A percentile compares a stretch with the other conserved stretches of the same genome.
These are phyloP conservation scores for Nicotiana undulata DNA, from an alignment of 257 asterid genomes.

Conservation along the genomic window DNA sequence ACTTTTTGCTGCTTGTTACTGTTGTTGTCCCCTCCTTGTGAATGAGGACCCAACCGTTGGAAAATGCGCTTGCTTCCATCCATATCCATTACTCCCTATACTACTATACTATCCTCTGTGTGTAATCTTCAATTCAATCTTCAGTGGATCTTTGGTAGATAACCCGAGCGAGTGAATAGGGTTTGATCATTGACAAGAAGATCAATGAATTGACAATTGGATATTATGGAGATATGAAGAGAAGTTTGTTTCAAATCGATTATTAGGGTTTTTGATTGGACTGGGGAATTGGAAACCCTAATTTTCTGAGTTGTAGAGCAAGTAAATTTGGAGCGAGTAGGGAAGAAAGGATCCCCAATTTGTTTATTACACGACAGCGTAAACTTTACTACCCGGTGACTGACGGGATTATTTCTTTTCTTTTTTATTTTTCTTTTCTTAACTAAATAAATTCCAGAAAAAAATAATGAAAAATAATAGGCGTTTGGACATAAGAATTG, in stretches of 20 bases:
- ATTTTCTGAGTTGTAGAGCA: slow-evolving; percentile 12
- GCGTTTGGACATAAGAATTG: too few relatives aligned
- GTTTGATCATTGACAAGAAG: slow-evolving; percentile 20
- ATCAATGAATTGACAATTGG: neutral
- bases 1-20: slow-evolving; percentile 53
- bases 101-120: neutral
- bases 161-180: neutral
- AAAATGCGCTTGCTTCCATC: slow-evolving; percentile 71
- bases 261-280: slow-evolving; percentile 15
- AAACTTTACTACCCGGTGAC: neutral
- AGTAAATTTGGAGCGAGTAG: neutral
- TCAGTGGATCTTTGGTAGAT: neutral
- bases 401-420: neutral
- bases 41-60: slow-evolving; percentile 48
- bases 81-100: slow-evolving; percentile 41
- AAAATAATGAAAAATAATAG: too few relatives aligned
- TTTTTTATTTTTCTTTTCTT: too few relatives aligned
- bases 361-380: neutral
- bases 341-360: slow-evolving; percentile 7
- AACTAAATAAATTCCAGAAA: too few relatives aligned
- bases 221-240: neutral
- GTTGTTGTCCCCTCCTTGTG: slow-evolving; percentile 18
- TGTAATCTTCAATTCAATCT: neutral
- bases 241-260: neutral
- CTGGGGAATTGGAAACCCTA: slow-evolving; percentile 25